A percentile compares a stretch with the other conserved stretches of the same genome.
These are phyloP conservation scores for Glebionis coronaria DNA, from an alignment of 129 eudicot species.

Conservation along the genomic window DNA sequence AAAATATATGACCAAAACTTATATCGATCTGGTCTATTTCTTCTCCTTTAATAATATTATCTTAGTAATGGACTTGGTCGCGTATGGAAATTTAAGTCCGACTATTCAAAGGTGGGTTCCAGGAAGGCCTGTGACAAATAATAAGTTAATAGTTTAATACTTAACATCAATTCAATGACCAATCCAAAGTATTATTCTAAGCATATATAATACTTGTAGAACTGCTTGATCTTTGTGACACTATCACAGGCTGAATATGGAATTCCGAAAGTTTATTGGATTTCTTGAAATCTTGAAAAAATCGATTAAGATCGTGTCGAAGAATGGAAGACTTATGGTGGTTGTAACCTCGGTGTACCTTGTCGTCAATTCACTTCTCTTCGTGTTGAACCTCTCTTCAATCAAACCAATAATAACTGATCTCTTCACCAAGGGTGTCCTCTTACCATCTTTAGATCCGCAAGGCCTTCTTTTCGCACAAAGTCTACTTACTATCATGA, in stretches of 20 bases:
- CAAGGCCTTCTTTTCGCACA: constrained; percentile 4
- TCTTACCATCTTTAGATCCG: constrained; percentile 18
- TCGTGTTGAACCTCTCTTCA: constrained; percentile 9
- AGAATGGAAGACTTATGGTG: constrained; percentile 16
- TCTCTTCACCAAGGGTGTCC: neutral
- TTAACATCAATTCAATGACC: neutral
- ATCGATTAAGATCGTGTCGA: constrained; percentile 14
- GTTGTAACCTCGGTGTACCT: constrained; percentile 10
- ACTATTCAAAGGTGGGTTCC: neutral
- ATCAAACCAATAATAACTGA: constrained; percentile 3
- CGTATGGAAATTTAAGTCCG: neutral
- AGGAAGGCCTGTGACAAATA: constrained; percentile 13
- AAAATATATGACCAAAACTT: no score
- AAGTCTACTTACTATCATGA: neutral
- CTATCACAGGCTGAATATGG: neutral
- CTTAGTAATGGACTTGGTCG: neutral
- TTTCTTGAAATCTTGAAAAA: constrained; percentile 12
- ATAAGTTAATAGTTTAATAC: neutral
- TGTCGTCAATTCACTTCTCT: neutral
- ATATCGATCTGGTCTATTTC: no score
- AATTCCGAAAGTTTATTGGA: neutral
- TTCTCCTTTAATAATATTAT: no score
- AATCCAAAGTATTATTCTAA: neutral
- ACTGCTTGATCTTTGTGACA: neutral
- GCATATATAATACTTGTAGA: neutral